Evolutionary conservation across 176 grass and related monocot species (phyloP), one percentile per base, ranked within the genome.

Genomic region (Paspalum notatum): DNA sequence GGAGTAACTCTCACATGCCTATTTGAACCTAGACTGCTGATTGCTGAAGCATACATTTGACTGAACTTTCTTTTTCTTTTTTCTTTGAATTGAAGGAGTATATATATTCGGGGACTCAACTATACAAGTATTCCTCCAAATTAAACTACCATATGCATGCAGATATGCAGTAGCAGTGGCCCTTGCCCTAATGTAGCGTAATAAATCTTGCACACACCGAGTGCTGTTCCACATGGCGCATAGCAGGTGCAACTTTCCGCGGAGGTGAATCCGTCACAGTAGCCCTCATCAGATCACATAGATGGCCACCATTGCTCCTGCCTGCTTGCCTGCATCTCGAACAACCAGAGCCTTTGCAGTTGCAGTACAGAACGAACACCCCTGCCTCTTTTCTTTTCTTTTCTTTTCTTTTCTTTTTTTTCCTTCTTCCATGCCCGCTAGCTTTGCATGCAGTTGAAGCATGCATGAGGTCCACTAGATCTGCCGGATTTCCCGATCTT

Each of bases 201-300:
- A 66, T 75, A 84, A 89, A 75, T 53, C 27, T 76, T 59, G 53
- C 81, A 53, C 68, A 79, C 63, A 87, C 46, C 53, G 51, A 40
- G 67, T 49, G 60, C 21, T 84, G 75, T 74, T 58, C 75, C 9
- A 69, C 26, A 68, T 79, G 87, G 82, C 87, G 49, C 18, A 37
- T 85, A 85, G 87, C 64, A 49, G 21, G 57, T 85, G 82, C 82
- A 81, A 78, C 16, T 81, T 85, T 85, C 71, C 68, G 26, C 55
- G 12, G 41, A 38, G 76, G 77, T 81, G 87, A 81, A 89, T 76
- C 76, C 38, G 17, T 58, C 46, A 58, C 55, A 76, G 71, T 47
- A 1, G 55, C 27, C 64, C 37, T 51, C 44, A 5, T 45, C 83
- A 22, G 54, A 43, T 43, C 8, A 5, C 3, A 8, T 7, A 5